Evolutionary conservation across 2,329 filamentous ascomycete species (phyloP).

Genomic region (Fonsecaea monophora): DNA sequence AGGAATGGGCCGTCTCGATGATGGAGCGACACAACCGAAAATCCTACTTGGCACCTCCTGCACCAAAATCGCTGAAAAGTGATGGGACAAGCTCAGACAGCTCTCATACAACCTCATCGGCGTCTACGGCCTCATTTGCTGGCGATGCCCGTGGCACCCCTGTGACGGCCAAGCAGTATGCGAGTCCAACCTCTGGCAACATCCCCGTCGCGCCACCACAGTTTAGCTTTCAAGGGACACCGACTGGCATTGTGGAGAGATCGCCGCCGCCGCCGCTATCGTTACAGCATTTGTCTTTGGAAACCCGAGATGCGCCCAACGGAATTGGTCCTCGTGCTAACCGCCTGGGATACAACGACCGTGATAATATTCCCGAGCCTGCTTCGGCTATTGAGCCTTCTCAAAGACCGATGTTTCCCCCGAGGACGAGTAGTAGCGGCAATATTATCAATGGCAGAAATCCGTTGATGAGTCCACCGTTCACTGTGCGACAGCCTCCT

Average conservation of each 20-base stretch:
- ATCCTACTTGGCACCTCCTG: slow-evolving; percentile 84
- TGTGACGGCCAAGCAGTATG: slow-evolving; percentile 43
- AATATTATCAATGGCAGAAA: slow-evolving; percentile 33
- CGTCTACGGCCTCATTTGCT: slow-evolving; percentile 46
- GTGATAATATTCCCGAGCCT: slow-evolving; percentile 44
- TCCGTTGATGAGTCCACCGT: slow-evolving; percentile 60
- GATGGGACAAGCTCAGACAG: slow-evolving; percentile 46
- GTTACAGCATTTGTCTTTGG: slow-evolving; percentile 54
- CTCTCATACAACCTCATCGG: slow-evolving; percentile 40
- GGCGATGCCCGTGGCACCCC: slow-evolving; percentile 43
- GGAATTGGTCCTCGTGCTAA: slow-evolving; percentile 40
- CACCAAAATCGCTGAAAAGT: slow-evolving; percentile 76
- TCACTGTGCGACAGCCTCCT: slow-evolving; percentile 70
- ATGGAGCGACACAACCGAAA: slow-evolving; percentile 96
- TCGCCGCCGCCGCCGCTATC: slow-evolving; percentile 48
- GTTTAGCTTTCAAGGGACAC: slow-evolving; percentile 42
- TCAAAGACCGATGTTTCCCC: slow-evolving; percentile 48
- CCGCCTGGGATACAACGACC: slow-evolving; percentile 32
- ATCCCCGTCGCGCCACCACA: slow-evolving; percentile 65
- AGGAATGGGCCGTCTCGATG: slow-evolving; percentile 90
- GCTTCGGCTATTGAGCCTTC: slow-evolving; percentile 49
- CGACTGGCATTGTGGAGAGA: slow-evolving; percentile 40
- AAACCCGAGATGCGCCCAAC: slow-evolving; percentile 47
- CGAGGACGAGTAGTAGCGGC: slow-evolving; percentile 47
- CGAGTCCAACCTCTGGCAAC: slow-evolving; percentile 73